Evolutionary conservation across 345 rosid species (phyloP).

Genomic region (Euphorbia tirucalli): DNA sequence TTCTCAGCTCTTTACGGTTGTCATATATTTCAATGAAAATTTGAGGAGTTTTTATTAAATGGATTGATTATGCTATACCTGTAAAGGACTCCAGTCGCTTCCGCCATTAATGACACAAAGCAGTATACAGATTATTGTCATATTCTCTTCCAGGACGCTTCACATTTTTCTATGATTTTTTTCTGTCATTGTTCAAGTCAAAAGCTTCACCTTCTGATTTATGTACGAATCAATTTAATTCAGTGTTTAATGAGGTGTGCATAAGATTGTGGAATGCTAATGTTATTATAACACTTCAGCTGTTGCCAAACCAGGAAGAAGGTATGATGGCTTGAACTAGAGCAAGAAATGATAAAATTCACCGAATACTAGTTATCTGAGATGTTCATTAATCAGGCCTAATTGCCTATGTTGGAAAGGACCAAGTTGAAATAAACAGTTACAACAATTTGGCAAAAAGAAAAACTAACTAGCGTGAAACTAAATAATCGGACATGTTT

Average conservation of each 20-base stretch:
- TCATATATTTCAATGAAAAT: not conserved
- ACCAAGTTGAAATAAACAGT: not conserved
- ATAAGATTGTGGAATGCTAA: not conserved
- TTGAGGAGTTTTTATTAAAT: not conserved
- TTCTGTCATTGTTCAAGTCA: not conserved
- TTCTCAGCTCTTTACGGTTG: not conserved
- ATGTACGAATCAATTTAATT: not conserved
- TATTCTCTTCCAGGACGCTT: not conserved
- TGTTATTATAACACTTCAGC: not conserved
- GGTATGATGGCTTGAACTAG: not conserved
- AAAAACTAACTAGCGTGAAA: slow-evolving; percentile 1
- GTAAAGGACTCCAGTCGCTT: too few relatives aligned
- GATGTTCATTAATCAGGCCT: not conserved
- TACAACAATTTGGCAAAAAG: slow-evolving; percentile 1
- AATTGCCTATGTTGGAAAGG: not conserved
- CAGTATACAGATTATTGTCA: not conserved
- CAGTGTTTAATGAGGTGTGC: not conserved
- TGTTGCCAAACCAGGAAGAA: slow-evolving; percentile 4
- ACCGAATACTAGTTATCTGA: not conserved
- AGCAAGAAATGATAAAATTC: not conserved
- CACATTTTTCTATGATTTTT: not conserved
- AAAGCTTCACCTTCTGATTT: not conserved
- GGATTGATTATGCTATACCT: not conserved
- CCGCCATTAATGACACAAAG: not conserved
- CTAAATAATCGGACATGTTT: slow-evolving; percentile 3